Evolutionary conservation across 306 rosid species (phyloP).

Genomic region (Quercus mongolica): DNA sequence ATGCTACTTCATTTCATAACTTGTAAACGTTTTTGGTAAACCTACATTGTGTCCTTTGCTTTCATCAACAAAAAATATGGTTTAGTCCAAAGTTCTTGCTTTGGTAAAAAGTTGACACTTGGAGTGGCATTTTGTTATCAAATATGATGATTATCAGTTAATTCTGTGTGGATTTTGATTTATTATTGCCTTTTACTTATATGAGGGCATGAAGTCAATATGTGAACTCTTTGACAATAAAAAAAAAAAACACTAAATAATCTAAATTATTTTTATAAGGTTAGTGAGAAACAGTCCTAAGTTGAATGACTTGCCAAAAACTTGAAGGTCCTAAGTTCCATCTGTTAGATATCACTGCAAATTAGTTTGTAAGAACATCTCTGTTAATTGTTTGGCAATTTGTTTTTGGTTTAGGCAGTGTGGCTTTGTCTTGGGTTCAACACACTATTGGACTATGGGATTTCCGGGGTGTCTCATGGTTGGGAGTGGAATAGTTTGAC

Average conservation of each 20-base stretch:
- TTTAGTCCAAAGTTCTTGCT: not conserved
- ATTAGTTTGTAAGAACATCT: no score
- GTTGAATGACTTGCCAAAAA: no score
- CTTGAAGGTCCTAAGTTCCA: no score
- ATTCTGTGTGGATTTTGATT: not conserved
- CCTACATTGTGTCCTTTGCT: not conserved
- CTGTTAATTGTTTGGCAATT: no score
- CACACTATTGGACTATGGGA: no score
- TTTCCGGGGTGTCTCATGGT: no score
- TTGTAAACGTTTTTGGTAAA: not conserved
- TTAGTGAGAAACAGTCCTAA: no score
- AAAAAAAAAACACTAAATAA: not conserved
- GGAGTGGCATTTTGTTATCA: not conserved
- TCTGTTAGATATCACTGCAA: no score
- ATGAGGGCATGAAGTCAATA: not conserved
- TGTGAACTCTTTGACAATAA: not conserved
- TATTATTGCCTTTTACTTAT: not conserved
- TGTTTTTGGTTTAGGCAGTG: no score
- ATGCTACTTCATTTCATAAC: not conserved
- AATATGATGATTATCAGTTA: not conserved
- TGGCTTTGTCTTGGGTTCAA: no score
- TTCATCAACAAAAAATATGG: not conserved
- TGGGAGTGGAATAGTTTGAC: no score
- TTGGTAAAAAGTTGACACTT: not conserved
- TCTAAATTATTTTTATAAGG: not conserved